Conservation (phyloP, 129 eudicot genomes). For the Logfia minima region DNA sequence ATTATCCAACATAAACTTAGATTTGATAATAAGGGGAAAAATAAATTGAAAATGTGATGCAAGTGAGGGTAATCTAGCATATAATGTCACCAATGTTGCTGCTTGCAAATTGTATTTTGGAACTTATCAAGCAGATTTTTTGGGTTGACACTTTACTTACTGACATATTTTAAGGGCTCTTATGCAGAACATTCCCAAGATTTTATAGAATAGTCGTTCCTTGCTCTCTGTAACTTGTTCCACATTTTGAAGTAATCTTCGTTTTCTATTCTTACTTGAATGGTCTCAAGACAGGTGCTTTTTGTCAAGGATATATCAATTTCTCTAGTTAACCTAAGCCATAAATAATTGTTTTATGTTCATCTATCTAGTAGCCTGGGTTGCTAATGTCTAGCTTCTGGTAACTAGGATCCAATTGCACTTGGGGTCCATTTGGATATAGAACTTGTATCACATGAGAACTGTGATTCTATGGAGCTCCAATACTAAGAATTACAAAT, state of each 20-base stretch:
- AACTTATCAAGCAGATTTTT: background rate
- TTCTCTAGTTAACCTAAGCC: background rate
- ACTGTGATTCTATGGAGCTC: background rate
- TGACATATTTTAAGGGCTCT: constrained; percentile 8
- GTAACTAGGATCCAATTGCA: constrained; percentile 15
- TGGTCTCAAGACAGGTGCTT: background rate
- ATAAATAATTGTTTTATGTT: background rate
- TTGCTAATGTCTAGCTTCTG: constrained; percentile 10
- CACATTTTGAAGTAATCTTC: background rate
- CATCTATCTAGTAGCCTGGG: constrained; percentile 1
- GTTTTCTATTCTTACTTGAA: background rate
- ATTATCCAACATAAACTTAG: background rate
- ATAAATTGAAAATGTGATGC: background rate
- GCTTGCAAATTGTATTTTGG: background rate
- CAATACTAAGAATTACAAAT: background rate
- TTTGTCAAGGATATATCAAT: background rate
- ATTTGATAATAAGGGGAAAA: background rate
- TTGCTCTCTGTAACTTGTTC: background rate
- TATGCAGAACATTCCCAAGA: background rate
- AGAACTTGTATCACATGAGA: background rate
- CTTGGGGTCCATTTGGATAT: constrained; percentile 4
- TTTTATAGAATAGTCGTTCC: background rate
- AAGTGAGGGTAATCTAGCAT: constrained; percentile 2
- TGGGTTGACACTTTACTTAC: background rate
- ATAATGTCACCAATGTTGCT: background rate